Percentiles rank a stretch among this genome's conserved stretches.
These are phyloP conservation scores for Chamaenerion angustifolium DNA, from an alignment of 345 rosid genomes.

Conservation along the genomic window DNA sequence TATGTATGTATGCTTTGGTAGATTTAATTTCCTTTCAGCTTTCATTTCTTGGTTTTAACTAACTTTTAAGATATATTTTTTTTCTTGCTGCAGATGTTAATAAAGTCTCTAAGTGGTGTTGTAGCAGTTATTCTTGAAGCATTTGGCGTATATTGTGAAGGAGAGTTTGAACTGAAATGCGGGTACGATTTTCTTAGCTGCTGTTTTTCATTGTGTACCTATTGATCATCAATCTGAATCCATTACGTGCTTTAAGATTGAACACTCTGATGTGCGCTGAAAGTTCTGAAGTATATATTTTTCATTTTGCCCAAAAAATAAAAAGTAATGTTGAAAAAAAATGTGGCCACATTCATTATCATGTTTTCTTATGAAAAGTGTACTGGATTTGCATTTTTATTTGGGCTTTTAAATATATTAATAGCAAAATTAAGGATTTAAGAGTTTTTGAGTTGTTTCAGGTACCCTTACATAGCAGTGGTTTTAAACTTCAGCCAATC, in stretches of 20 bases:
- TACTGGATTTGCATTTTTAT: background rate
- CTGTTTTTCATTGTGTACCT: background rate
- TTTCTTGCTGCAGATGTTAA: constrained; percentile 67
- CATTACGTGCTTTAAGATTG: too few species aligned
- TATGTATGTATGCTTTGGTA: constrained; percentile 54
- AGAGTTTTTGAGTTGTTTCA: constrained; percentile 23
- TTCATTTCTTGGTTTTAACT: constrained; percentile 8
- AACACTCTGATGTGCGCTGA: too few species aligned
- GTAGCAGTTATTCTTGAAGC: constrained; percentile 88
- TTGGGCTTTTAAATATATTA: background rate
- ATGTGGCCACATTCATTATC: too few species aligned
- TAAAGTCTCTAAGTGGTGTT: constrained; percentile 68
- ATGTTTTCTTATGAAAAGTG: too few species aligned
- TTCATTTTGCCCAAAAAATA: too few species aligned
- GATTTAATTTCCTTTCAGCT: constrained; percentile 6
- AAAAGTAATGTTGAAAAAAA: too few species aligned
- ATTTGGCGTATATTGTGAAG: constrained; percentile 82
- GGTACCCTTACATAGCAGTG: constrained; percentile 96
- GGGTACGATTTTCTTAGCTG: constrained; percentile 49
- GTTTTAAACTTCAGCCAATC: constrained; percentile 96
- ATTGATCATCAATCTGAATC: background rate
- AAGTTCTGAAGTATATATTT: too few species aligned
- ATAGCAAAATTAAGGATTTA: constrained; percentile 8
- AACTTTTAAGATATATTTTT: constrained; percentile 6
- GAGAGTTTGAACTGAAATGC: constrained; percentile 79